These are phyloP conservation scores for Ganoderma boninense DNA, from an alignment of 1,284 basidiomycete species.

Conservation along the genomic window DNA sequence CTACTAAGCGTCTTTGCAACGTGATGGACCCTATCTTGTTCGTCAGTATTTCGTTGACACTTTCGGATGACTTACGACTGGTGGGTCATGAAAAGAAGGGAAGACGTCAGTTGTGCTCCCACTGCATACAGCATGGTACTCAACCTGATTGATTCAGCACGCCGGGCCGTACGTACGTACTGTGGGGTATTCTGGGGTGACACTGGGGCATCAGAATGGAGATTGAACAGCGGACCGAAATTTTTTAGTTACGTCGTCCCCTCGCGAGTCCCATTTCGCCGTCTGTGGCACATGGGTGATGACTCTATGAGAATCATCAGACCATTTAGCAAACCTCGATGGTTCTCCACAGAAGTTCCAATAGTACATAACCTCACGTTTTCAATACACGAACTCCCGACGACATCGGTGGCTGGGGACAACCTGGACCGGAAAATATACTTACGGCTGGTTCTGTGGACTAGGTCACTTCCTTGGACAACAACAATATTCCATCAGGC, in stretches of 20 bases:
- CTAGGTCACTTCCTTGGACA: no score
- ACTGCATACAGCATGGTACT: not conserved
- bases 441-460: no score
- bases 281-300: not conserved
- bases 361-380: not conserved
- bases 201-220: not conserved
- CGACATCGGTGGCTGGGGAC: not conserved
- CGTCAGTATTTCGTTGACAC: not conserved
- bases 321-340: not conserved
- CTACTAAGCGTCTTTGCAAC: not conserved
- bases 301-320: not conserved
- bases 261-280: not conserved
- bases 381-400: not conserved
- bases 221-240: not conserved
- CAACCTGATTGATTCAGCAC: not conserved
- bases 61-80: not conserved
- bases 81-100: not conserved
- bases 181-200: no score
- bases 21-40: not conserved
- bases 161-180: no score
- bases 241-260: no score
- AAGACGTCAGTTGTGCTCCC: not conserved
- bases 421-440: not conserved
- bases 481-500: no score
- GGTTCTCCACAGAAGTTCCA: not conserved